These are phyloP conservation scores for Termitomyces sp. DNA, from an alignment of 768 basidiomycete genomes.

Conservation along the genomic window DNA sequence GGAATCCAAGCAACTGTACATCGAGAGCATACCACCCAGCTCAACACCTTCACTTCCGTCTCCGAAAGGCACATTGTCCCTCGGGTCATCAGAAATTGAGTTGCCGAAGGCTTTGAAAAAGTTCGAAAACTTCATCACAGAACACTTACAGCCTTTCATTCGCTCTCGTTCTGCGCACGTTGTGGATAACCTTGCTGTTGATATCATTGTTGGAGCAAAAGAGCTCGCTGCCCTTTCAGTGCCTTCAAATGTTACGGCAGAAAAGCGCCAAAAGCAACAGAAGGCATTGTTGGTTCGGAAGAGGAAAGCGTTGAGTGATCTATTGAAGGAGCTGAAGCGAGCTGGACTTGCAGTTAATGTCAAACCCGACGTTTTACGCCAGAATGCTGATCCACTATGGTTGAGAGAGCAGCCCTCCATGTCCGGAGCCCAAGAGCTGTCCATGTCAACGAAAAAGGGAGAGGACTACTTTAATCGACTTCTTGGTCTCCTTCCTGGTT, in stretches of 20 bases:
- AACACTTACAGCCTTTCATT: conserved; percentile 39
- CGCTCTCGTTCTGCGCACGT: conserved; percentile 29
- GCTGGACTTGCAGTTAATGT: conserved; percentile 70
- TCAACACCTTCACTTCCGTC: not conserved
- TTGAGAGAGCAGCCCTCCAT: conserved; percentile 57
- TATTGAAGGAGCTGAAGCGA: conserved; percentile 82
- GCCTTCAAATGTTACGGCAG: conserved; percentile 35
- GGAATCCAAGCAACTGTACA: conserved; percentile 23
- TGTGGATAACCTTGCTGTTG: conserved; percentile 52
- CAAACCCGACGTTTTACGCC: conserved; percentile 62
- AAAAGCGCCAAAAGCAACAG: conserved; percentile 53
- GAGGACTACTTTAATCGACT: conserved; percentile 67
- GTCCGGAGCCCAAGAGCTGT: conserved; percentile 16
- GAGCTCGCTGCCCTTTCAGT: conserved; percentile 46
- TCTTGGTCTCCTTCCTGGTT: conserved; percentile 54
- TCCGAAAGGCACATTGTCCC: conserved; percentile 13
- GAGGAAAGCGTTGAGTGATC: conserved; percentile 85
- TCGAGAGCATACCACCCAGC: conserved; percentile 3
- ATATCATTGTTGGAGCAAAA: conserved; percentile 59
- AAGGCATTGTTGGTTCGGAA: conserved; percentile 81
- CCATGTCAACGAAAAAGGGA: conserved; percentile 30
- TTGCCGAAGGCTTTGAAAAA: conserved; percentile 44
- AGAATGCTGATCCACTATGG: conserved; percentile 53
- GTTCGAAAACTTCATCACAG: conserved; percentile 41
- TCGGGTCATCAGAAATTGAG: conserved; percentile 25